Evolutionary conservation across 306 rosid genomes (phyloP).

Genomic region (Cyamopsis tetragonoloba): DNA sequence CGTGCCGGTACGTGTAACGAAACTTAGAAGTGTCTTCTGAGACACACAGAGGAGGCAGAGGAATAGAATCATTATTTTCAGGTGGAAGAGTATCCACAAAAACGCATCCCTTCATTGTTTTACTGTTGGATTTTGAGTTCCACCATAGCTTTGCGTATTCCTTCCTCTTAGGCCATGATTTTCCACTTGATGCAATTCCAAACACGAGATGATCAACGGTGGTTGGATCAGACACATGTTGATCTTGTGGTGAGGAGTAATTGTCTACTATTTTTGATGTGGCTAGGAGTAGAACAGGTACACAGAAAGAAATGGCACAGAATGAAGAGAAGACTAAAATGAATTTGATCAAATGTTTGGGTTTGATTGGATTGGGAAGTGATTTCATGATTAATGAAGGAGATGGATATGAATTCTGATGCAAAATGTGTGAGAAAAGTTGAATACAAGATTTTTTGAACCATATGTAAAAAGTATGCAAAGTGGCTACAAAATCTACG

Average conservation of each 20-base stretch:
- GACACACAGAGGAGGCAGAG: slow-evolving; percentile 56
- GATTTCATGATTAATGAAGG: slow-evolving; percentile 42
- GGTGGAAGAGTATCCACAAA: slow-evolving; percentile 53
- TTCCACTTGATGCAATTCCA: slow-evolving; percentile 59
- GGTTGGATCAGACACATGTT: slow-evolving; percentile 26
- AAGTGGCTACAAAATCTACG: slow-evolving; percentile 21
- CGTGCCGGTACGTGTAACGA: slow-evolving; percentile 44
- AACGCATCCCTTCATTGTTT: slow-evolving; percentile 59
- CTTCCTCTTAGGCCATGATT: slow-evolving; percentile 57
- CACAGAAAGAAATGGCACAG: slow-evolving; percentile 37
- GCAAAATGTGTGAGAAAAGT: not conserved
- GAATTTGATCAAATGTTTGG: slow-evolving; percentile 32
- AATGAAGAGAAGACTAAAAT: slow-evolving; percentile 41
- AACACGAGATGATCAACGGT: slow-evolving; percentile 62
- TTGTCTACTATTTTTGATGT: slow-evolving; percentile 13
- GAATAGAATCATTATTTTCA: slow-evolving; percentile 14
- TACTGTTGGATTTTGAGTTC: slow-evolving; percentile 41
- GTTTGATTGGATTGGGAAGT: slow-evolving; percentile 25
- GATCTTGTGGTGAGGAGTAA: not conserved
- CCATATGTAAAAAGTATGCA: not conserved
- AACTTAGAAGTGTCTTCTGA: slow-evolving; percentile 66
- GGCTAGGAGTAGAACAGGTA: slow-evolving; percentile 31
- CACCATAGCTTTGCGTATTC: slow-evolving; percentile 60
- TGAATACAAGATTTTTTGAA: not conserved
- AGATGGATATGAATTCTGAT: not conserved